phyloP scores from a whole-genome alignment of 148 eudicot genomes.

The Chenopodium quinoa region DNA sequence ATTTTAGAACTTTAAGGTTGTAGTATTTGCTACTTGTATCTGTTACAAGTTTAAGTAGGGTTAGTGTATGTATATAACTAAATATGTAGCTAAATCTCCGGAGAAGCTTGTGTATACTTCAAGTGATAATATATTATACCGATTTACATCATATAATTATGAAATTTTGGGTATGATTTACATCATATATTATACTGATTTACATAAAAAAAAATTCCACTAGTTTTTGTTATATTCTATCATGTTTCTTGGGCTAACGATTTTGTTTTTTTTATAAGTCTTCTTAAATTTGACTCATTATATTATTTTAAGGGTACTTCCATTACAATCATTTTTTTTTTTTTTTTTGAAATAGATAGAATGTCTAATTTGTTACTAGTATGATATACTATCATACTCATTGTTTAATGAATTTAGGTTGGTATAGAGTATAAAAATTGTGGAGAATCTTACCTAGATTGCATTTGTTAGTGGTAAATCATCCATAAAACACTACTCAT shows the following conservation, averaged over 20 bases:
- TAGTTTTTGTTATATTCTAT: too few species aligned
- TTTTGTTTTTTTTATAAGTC: too few species aligned
- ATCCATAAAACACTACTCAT: too few species aligned
- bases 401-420: too few species aligned
- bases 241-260: too few species aligned
- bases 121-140: not conserved
- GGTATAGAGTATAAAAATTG: too few species aligned
- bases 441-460: not conserved
- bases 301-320: too few species aligned
- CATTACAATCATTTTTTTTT: too few species aligned
- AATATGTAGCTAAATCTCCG: not conserved
- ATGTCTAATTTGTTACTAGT: too few species aligned
- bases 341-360: too few species aligned
- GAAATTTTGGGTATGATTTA: not conserved
- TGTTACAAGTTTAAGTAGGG: not conserved
- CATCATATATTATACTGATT: not conserved
- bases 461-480: not conserved
- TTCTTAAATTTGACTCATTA: too few species aligned
- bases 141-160: not conserved
- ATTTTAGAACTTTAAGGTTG: constrained; percentile 46
- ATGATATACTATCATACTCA: too few species aligned
- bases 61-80: not conserved
- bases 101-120: not conserved
- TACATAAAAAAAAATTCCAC: not conserved
- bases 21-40: not conserved